Base-by-base conservation (phyloP, 805 yeast species). In the Isabelozyma heimii region DNA sequence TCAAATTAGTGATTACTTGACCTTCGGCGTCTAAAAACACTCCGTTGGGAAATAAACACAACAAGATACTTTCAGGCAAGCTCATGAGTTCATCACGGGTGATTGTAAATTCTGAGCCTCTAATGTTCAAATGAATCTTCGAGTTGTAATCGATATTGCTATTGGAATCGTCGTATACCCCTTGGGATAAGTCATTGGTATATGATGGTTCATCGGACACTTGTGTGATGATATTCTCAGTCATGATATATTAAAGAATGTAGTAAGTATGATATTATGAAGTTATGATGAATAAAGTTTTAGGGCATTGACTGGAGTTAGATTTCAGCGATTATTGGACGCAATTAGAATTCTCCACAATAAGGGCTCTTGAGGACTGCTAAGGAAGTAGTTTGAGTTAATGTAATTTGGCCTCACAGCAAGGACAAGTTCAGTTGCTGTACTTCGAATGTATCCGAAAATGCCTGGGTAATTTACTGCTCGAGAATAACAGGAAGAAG, bases 81-180 rank as follows among this genome's bases (percentile, higher is more conserved):
- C 90, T 83, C 89, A 91, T 85, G 55, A 94, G 77, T 63, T 90
- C 97, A 58, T 89, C 96, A 52, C 97, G 77, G 5, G 95, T 84
- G 43, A 94, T 84, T 44, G 83, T 81, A 66, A 91, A 90, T 52
- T 76, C 70, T 14, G 69, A 69, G 15, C 95, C 97, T 44, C 97
- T 80, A 47, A 92, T 79, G 60, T 89, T 84, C 69, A 92, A 75
- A 60, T 82, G 84, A 47, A 92, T 88, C 52, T 83, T 78, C 5
- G 91, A 83, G 62, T 80, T 82, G 57, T 74, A 80, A 56, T 81
- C 85, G 41, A 80, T 78, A 48, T 70, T 71, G 47, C 62, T 47
- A 43, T 47, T 46, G 37, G 53, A 47, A 27, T 65, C 69, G 9
- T 62, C 64, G 40, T 61, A 54, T 49, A 43, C 58, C 33, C 47